phyloP scores from a whole-genome alignment of 306 rosid genomes.

The Betula pendula region DNA sequence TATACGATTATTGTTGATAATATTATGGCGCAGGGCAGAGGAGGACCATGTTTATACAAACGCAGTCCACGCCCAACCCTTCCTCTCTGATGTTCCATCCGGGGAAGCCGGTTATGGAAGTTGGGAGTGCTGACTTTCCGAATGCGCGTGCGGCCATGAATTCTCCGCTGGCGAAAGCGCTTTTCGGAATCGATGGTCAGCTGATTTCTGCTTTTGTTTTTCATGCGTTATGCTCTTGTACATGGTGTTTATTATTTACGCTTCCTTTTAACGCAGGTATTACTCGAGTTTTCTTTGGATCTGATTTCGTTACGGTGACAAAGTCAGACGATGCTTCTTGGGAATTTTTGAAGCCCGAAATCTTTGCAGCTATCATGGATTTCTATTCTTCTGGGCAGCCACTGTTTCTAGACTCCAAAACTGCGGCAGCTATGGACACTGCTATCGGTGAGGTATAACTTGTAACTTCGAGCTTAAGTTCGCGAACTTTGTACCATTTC shows the following conservation, averaged over 20 bases:
- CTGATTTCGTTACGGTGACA: slow-evolving; percentile 91
- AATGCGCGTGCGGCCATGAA: slow-evolving; percentile 82
- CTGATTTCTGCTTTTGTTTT: neutral
- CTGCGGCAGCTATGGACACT: slow-evolving; percentile 85
- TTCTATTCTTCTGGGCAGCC: slow-evolving; percentile 90
- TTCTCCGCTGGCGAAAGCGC: slow-evolving; percentile 82
- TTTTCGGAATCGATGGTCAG: slow-evolving; percentile 75
- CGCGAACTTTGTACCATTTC: neutral
- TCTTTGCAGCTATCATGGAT: slow-evolving; percentile 92
- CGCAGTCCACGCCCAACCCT: slow-evolving; percentile 71
- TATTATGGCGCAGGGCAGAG: slow-evolving; percentile 50
- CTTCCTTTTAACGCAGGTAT: slow-evolving; percentile 40
- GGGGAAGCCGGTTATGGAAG: slow-evolving; percentile 79
- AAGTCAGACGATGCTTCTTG: slow-evolving; percentile 79
- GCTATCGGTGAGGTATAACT: slow-evolving; percentile 70
- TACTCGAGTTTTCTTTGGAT: slow-evolving; percentile 83
- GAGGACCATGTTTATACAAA: slow-evolving; percentile 68
- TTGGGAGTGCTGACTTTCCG: slow-evolving; percentile 93
- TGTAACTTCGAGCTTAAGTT: neutral
- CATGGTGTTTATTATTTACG: neutral
- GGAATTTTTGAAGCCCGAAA: slow-evolving; percentile 88
- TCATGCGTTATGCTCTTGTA: neutral
- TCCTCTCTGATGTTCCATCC: slow-evolving; percentile 70
- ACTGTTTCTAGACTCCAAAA: slow-evolving; percentile 73
- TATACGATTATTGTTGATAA: neutral